These are phyloP conservation scores for Sugiyamaella floridensis DNA, from an alignment of 805 yeast genomes.

Conservation along the genomic window DNA sequence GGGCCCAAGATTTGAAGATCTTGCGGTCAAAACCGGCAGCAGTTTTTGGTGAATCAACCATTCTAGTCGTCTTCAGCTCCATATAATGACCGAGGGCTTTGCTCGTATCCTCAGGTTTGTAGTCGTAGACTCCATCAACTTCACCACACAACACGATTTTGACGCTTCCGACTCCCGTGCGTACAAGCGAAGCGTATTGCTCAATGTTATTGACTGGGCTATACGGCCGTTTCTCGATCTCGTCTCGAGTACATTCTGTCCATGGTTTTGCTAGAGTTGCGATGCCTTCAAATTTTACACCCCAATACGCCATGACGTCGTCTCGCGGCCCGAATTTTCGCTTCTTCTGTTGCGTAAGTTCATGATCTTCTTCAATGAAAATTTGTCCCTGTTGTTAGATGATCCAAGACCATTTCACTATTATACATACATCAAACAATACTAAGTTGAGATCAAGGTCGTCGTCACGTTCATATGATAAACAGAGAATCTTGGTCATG, in stretches of 20 bases:
- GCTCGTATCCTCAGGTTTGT: constrained; percentile 44
- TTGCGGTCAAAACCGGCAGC: constrained; percentile 67
- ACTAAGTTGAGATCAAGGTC: constrained; percentile 56
- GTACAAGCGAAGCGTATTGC: constrained; percentile 75
- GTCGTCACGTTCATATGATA: constrained; percentile 55
- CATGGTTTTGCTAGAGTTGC: constrained; percentile 74
- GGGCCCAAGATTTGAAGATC: constrained; percentile 83
- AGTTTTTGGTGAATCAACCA: constrained; percentile 49
- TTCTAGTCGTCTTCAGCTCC: constrained; percentile 70
- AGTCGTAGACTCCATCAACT: constrained; percentile 86
- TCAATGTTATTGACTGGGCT: constrained; percentile 60
- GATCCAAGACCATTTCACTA: neutral
- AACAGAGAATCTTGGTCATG: constrained; percentile 62
- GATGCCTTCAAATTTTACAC: constrained; percentile 80
- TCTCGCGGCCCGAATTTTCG: constrained; percentile 18
- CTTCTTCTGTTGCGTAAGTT: constrained; percentile 22
- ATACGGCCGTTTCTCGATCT: constrained; percentile 67
- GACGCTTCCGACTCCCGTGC: constrained; percentile 73
- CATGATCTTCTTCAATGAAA: constrained; percentile 35
- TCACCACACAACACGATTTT: constrained; percentile 77
- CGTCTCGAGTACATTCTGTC: constrained; percentile 56
- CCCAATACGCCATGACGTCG: constrained; percentile 30
- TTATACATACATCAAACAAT: constrained; percentile 45
- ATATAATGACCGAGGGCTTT: constrained; percentile 62
- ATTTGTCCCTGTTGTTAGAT: constrained; percentile 28